phyloP scores from a whole-genome alignment of 768 basidiomycete species.

The Neoboletus magnificus region DNA sequence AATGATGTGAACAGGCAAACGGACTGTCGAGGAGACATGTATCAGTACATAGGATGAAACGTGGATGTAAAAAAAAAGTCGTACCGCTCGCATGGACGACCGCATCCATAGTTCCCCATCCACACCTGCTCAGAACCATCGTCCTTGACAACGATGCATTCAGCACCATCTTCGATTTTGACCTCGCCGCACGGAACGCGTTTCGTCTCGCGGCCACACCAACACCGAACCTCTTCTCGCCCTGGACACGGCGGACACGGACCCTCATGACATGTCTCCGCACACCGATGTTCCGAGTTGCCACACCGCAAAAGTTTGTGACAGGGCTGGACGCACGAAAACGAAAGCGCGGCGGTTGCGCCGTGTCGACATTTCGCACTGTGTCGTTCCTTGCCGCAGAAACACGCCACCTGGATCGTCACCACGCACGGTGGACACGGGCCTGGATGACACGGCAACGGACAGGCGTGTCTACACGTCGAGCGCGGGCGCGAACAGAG shows the following conservation, averaged over 20 bases:
- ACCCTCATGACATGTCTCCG: conserved; percentile 71
- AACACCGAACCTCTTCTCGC: conserved; percentile 60
- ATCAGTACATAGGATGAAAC: background rate
- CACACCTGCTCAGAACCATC: conserved; percentile 46
- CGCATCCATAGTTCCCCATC: conserved; percentile 67
- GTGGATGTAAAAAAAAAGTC: conserved; percentile 10
- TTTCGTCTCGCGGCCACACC: conserved; percentile 69
- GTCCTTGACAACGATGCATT: conserved; percentile 27
- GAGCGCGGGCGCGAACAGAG: conserved; percentile 60
- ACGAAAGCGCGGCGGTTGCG: conserved; percentile 26
- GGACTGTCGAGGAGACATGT: conserved; percentile 32
- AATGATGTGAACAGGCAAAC: conserved; percentile 77
- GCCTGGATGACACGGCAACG: conserved; percentile 87
- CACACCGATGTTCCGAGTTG: conserved; percentile 62
- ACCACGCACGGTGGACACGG: conserved; percentile 94
- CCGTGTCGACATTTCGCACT: conserved; percentile 45
- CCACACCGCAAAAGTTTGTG: conserved; percentile 57
- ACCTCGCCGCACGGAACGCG: conserved; percentile 66
- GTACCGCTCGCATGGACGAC: conserved; percentile 54
- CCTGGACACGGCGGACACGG: conserved; percentile 63
- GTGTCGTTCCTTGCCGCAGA: conserved; percentile 59
- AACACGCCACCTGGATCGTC: conserved; percentile 71
- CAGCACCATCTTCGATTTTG: conserved; percentile 37
- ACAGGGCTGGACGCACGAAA: conserved; percentile 40
- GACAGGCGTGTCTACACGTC: conserved; percentile 77